phyloP scores from a whole-genome alignment of 2,329 filamentous ascomycete genomes.

The Colletotrichum cuscutae region DNA sequence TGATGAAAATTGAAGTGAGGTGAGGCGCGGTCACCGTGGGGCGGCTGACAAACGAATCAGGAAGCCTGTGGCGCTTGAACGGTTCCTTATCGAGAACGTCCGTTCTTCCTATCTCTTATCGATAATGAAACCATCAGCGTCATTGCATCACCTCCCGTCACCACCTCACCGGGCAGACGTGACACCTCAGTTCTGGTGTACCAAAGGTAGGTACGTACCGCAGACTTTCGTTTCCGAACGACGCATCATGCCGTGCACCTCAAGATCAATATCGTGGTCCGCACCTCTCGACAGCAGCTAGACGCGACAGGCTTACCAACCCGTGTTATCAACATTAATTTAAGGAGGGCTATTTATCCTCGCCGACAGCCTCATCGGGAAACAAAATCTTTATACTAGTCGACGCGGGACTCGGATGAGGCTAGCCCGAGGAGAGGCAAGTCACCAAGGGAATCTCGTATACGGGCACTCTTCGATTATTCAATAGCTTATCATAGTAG shows the following conservation, averaged over 20 bases:
- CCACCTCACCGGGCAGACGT: too few species aligned
- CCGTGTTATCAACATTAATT: neutral
- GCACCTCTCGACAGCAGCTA: neutral
- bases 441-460: neutral
- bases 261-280: conserved; percentile 4
- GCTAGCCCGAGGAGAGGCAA: neutral
- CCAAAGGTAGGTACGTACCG: neutral
- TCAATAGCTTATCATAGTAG: neutral
- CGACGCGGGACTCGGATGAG: neutral
- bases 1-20: conserved; percentile 32
- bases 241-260: conserved; percentile 13
- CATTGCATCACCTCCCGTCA: too few species aligned
- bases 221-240: neutral
- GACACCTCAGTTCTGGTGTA: neutral
- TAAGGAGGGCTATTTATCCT: neutral
- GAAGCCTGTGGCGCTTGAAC: conserved; percentile 15
- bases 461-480: neutral
- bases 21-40: conserved; percentile 19
- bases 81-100: conserved; percentile 34
- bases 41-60: conserved; percentile 37
- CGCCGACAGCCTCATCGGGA: conserved; percentile 1
- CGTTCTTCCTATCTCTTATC: neutral
- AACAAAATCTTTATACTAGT: neutral
- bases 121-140: neutral
- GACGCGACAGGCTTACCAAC: neutral